A percentile compares a stretch with the other conserved stretches of the same genome.
These are phyloP conservation scores for Phaeosphaeria sp. DNA, from an alignment of 2,329 filamentous ascomycete genomes.

Conservation along the genomic window DNA sequence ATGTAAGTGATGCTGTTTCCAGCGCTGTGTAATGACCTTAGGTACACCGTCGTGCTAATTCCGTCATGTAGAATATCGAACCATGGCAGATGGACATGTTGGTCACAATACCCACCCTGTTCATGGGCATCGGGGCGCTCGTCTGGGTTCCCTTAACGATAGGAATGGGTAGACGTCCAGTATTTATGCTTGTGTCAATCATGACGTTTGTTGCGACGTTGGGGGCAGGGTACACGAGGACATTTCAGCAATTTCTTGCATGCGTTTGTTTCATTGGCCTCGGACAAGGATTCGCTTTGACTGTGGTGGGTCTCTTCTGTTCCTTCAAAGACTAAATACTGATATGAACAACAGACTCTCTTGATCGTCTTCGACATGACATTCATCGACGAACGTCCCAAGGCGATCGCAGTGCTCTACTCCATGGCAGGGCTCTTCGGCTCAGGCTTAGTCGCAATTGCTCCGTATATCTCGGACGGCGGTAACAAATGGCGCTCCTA, in stretches of 20 bases:
- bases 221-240: constrained; percentile 31
- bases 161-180: constrained; percentile 48
- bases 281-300: constrained; percentile 40
- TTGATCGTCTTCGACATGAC: constrained; percentile 50
- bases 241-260: constrained; percentile 36
- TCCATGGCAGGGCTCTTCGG: constrained; percentile 34
- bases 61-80: constrained; percentile 17
- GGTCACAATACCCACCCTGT: constrained; percentile 38
- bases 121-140: constrained; percentile 46
- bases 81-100: constrained; percentile 36
- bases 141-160: constrained; percentile 49
- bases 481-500: constrained; percentile 42
- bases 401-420: constrained; percentile 46
- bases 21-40: not conserved
- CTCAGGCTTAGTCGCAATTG: constrained; percentile 27
- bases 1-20: constrained; percentile 11
- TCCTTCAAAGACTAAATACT: not conserved
- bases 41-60: not conserved
- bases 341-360: constrained; percentile 33
- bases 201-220: constrained; percentile 36
- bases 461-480: constrained; percentile 36
- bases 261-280: constrained; percentile 45
- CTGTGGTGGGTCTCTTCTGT: constrained; percentile 24
- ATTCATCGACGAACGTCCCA: constrained; percentile 49
- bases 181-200: constrained; percentile 40